Evolutionary conservation across 2,329 filamentous ascomycete genomes (phyloP).

Genomic region (Ceratocystis diversiconidia): DNA sequence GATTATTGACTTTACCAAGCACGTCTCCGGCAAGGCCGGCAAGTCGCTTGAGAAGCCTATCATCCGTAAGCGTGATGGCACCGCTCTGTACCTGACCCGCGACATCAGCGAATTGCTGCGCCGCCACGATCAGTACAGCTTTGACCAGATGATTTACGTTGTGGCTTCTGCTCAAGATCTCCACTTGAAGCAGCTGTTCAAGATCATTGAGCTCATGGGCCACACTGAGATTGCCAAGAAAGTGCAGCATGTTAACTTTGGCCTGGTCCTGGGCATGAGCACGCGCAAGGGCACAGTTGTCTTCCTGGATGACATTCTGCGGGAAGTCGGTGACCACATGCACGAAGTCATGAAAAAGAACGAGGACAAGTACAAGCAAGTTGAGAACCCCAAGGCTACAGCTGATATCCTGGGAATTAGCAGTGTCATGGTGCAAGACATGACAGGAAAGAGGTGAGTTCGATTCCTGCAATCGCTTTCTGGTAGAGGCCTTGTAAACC

Average conservation of each 20-base stretch:
- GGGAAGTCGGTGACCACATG: constrained; percentile 84
- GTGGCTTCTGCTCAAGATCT: constrained; percentile 58
- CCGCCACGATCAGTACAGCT: constrained; percentile 47
- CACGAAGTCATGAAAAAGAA: constrained; percentile 94
- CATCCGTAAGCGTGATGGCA: constrained; percentile 59
- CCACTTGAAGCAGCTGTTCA: constrained; percentile 61
- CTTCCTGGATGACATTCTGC: constrained; percentile 58
- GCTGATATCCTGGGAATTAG: constrained; percentile 87
- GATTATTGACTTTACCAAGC: constrained; percentile 57
- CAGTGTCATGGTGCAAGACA: constrained; percentile 95
- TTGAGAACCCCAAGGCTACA: constrained; percentile 65
- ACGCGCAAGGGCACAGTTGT: constrained; percentile 61
- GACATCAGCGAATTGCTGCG: constrained; percentile 62
- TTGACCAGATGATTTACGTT: constrained; percentile 71
- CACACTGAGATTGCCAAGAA: constrained; percentile 52
- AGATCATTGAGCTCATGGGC: constrained; percentile 59
- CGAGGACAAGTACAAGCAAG: constrained; percentile 75
- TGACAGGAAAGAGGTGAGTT: constrained; percentile 62
- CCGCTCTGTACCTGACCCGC: constrained; percentile 62
- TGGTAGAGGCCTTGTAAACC: not conserved
- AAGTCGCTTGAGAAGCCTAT: constrained; percentile 58
- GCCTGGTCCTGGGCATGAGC: constrained; percentile 55
- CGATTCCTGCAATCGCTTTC: not conserved
- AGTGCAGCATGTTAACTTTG: constrained; percentile 64
- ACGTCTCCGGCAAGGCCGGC: constrained; percentile 49